Base-by-base conservation (phyloP, 257 asterid species). In the Solanum neorickii region DNA sequence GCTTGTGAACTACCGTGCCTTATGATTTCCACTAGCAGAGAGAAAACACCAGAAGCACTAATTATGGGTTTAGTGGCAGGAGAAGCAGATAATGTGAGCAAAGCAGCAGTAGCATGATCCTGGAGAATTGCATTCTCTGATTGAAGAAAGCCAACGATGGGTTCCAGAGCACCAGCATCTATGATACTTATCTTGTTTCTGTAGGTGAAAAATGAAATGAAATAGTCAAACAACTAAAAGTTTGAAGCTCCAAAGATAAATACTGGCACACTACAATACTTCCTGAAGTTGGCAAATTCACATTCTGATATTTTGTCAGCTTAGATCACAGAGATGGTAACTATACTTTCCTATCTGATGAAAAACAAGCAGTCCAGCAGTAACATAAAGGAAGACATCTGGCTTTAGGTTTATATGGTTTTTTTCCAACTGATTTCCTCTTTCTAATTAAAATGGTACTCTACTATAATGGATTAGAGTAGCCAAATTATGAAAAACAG, bases 41-140 rank as follows among this genome's bases (percentile, higher is more conserved):
- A 98, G 92, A 97, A 93, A 80, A 93, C 98, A 69, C 98, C 99
- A 3, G 97, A 94, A 80, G 94, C 91, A 68, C 89, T 87, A 14
- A 97, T 97, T 88, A 94, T 92, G 73, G 98, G 99, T 90, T 97
- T 97, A 89, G 95, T 97, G 88, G 89, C 86, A n/a, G 98, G 86
- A 44, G 97, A 94, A 56, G 98, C 99, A 39, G 99, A 97, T 52
- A 97, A 89, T 12, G 99, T 97, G 88, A 97, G 96, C 88, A 97
- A 90, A 37, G 98, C 92, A 9, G 98, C 98, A 86, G 94, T 94
- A 20, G 99, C 98, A 52, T 94, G 93, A 90, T 94, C 99, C 77
- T 94, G 97, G 87, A 97, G 89, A 74, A 92, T 80, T 86, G 83
- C 66, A 84, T 93, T 91, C 52, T 91, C 94, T 0, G 97, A 94